phyloP scores from a whole-genome alignment of 2,329 filamentous ascomycete species.

The Fusarium sp. region DNA sequence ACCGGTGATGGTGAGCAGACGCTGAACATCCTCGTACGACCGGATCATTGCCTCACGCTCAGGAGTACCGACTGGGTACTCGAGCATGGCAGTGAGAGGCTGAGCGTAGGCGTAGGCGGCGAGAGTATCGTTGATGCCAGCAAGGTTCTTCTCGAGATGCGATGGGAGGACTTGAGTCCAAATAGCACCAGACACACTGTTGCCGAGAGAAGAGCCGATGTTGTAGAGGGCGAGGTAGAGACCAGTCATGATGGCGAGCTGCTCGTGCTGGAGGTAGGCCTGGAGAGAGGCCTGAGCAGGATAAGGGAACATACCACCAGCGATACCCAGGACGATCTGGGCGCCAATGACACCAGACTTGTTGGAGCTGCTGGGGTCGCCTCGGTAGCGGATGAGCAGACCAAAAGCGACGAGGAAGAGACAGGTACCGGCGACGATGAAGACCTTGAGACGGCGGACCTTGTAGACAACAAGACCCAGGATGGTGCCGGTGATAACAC shows the following conservation, averaged over 20 bases:
- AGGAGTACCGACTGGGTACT: conserved; percentile 56
- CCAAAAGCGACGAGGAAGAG: conserved; percentile 75
- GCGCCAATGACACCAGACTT: conserved; percentile 71
- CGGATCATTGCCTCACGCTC: conserved; percentile 57
- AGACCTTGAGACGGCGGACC: conserved; percentile 70
- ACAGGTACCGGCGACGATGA: conserved; percentile 70
- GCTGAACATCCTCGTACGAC: conserved; percentile 61
- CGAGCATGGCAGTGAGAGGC: conserved; percentile 50
- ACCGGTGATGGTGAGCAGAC: conserved; percentile 60
- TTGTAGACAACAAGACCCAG: conserved; percentile 68
- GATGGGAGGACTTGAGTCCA: conserved; percentile 69
- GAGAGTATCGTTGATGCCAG: conserved; percentile 52
- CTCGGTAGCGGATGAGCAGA: conserved; percentile 73
- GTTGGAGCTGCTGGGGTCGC: conserved; percentile 55
- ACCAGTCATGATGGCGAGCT: conserved; percentile 73
- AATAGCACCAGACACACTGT: conserved; percentile 70
- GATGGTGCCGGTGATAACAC: conserved; percentile 68
- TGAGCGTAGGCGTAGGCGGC: conserved; percentile 50
- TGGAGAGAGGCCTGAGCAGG: conserved; percentile 61
- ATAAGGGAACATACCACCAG: conserved; percentile 71
- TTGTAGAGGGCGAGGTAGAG: conserved; percentile 73
- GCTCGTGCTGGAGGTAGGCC: conserved; percentile 56
- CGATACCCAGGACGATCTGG: conserved; percentile 72
- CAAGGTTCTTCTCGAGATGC: conserved; percentile 55
- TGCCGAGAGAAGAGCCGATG: conserved; percentile 70